Evolutionary conservation across 371 early-diverging fungal species (phyloP).

Genomic region (Circinella minor): DNA sequence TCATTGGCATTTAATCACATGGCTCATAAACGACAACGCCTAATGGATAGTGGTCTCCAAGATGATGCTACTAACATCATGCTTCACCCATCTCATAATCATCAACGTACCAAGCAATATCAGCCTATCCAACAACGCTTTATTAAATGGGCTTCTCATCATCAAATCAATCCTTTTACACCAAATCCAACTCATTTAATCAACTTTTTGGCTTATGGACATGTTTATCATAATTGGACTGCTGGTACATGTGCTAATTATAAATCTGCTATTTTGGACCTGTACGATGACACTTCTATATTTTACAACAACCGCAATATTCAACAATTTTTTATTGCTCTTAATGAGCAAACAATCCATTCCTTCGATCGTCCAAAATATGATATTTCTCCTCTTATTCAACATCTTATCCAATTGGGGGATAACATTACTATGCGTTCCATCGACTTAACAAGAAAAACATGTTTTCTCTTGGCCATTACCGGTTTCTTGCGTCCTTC

Average conservation of each 20-base stretch:
- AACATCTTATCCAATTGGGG: neutral
- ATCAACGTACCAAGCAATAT: neutral
- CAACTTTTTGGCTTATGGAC: neutral
- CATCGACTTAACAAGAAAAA: neutral
- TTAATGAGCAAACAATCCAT: neutral
- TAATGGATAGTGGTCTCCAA: neutral
- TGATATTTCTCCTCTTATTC: neutral
- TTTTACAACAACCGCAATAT: too few relatives aligned
- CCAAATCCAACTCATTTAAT: neutral
- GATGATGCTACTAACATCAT: neutral
- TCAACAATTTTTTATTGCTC: neutral
- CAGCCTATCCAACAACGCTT: slow-evolving; percentile 1
- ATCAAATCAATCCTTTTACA: neutral
- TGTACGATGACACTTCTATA: too few relatives aligned
- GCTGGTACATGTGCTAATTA: too few relatives aligned
- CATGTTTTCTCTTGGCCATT: neutral
- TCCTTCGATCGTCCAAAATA: neutral
- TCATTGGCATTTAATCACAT: slow-evolving; percentile 14
- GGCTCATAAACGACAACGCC: slow-evolving; percentile 14
- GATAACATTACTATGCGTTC: neutral
- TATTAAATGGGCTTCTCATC: neutral
- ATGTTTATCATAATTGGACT: neutral
- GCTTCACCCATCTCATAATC: neutral
- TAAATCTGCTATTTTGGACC: too few relatives aligned
- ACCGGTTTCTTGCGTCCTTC: neutral